These are phyloP conservation scores for Xerophyta viscosa DNA, from an alignment of 106 monocot genomes.

Conservation along the genomic window DNA sequence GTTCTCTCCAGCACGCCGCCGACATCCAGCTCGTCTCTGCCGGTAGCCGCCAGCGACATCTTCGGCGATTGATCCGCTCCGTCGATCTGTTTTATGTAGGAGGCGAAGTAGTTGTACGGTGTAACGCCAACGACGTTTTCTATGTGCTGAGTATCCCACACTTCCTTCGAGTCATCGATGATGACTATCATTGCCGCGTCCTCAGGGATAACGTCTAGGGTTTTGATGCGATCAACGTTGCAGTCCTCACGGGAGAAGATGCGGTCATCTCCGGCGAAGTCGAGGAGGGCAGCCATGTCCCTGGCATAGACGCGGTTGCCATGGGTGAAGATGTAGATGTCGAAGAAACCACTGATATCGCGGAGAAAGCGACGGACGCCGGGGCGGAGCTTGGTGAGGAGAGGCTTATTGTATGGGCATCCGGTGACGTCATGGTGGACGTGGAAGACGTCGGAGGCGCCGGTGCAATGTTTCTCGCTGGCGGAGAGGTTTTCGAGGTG, in stretches of 20 bases:
- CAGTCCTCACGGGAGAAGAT: neutral
- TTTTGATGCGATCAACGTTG: neutral
- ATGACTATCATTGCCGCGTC: neutral
- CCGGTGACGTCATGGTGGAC: neutral
- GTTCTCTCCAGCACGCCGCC: neutral
- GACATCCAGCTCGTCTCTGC: neutral
- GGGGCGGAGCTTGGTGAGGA: neutral
- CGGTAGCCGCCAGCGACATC: neutral
- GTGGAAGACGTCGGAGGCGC: neutral
- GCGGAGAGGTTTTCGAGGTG: neutral
- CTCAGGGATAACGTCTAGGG: neutral
- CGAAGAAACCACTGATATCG: neutral
- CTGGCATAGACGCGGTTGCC: neutral
- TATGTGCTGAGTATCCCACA: neutral
- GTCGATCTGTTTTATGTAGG: neutral
- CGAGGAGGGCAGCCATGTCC: neutral
- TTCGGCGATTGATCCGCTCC: neutral
- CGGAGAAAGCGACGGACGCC: neutral
- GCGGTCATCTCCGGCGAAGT: neutral
- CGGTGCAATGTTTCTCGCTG: neutral
- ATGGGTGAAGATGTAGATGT: neutral
- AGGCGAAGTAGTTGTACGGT: neutral
- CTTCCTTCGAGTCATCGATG: neutral
- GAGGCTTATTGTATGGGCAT: neutral
- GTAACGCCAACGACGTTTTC: neutral